Base-by-base conservation (phyloP, 192 early-diverging fungal genomes). In the Powellomyces hirtus region DNA sequence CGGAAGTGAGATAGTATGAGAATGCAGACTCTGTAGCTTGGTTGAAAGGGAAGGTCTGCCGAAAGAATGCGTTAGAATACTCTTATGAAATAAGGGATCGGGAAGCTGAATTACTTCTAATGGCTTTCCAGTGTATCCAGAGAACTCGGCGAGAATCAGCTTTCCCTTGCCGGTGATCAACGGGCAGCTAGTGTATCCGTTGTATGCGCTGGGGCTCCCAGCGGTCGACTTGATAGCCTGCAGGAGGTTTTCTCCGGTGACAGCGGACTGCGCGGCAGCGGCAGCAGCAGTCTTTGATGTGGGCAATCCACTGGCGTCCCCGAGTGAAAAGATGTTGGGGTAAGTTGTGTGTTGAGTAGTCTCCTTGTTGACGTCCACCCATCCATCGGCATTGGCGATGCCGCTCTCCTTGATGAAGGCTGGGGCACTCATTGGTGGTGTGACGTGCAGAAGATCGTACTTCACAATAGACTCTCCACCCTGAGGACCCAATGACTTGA, bases 201-300 rank as follows among this genome's bases (percentile, higher is more conserved):
- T 80, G 70, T 94, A 94, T 4, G 83, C 77, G 8, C 61, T 73
- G 26, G 77, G 62, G 3, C 62, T 49, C 30, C 76, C 68, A 1
- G 68, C 65, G 26, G 33, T 24, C 26, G 83, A 86, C 26, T 78
- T 59, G 34, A 92, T 81, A 59, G 80, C 72, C 53, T 72, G 76
- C 37, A 91, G 76, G 59, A 94, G 73, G 77, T 94, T 94, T 61
- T 85, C 76, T 74, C 86, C 89, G 16, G 92, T 70, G 0, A 93
- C 88, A 31, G 72, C 81, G n/a, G 89, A 85, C 77, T 94, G 87
- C 37, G 83, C 85, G 22, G 92, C 86, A 55, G 90, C 91, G n/a
- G 92, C 91, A 26, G 92, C 91, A 10, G 92, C 92, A 4, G 92
- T 94, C 81, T 94, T 94, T 62, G 91, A 93, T 0, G 92, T 94